Evolutionary conservation across 805 yeast species (phyloP), one percentile per base, ranked within the genome.

Genomic region (Metschnikowia arizonensis): DNA sequence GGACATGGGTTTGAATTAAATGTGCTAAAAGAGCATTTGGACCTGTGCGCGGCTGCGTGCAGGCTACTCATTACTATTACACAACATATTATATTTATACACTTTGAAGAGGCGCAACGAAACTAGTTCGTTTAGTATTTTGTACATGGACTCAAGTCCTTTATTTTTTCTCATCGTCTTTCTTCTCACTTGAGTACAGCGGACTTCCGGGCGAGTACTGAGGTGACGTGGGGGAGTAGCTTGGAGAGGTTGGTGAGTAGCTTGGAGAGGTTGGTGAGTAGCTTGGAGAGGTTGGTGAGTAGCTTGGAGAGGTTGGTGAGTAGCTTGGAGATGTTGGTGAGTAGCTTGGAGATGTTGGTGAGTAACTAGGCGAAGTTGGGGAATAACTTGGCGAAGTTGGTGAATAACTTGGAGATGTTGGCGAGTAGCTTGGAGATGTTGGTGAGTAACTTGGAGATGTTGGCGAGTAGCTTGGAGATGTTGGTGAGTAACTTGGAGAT

Each of bases 361-460:
- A 56, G 49, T 60, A 60, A 30, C 51, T 42, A 43, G 64, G 64
- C 41, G 56, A 53, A 5, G 58, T 54, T 17, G 58, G 56, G 1
- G 52, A 47, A 40, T 54, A 54, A 12, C 40, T 33, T n/a, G 57
- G 57, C 38, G 53, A 50, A 7, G 62, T 58, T 29, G 62, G 62
- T 3, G 62, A 58, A 46, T 58, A 58, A 10, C 45, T 37, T 19
- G 62, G 62, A 17, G 60, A 55, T 4, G 62, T 58, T 29, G 62
- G 62, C 7, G 58, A 54, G 40, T 58, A 58, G 0, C 46, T 39
- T 17, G 62, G 62, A 19, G 62, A 58, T 1, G 62, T 58, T 17
- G 64, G 88, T 0, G 79, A 70, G 64, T 83, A 85, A 12, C 72
- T 58, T 55, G 95, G 93, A 0, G 88, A 80, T 0, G 90, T 83